A percentile compares a stretch with the other conserved stretches of the same genome.
phyloP scores from a whole-genome alignment of 2,329 filamentous ascomycete genomes.

The Penicillium nordicum region DNA sequence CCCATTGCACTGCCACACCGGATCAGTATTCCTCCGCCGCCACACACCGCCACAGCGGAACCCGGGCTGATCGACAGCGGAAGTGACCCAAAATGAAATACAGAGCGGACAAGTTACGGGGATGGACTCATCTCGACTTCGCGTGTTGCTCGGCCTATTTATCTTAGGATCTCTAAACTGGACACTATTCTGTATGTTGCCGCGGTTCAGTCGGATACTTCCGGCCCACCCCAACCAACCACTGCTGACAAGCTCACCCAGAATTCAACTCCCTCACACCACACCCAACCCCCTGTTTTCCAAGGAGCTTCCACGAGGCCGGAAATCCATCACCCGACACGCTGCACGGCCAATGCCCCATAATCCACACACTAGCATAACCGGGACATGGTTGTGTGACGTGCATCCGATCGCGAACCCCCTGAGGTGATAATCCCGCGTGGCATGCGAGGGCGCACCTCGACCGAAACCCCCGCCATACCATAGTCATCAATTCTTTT shows the following conservation, averaged over 20 bases:
- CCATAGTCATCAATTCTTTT: background rate
- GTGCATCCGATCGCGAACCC: conserved; percentile 22
- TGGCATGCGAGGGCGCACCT: conserved; percentile 24
- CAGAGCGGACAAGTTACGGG: conserved; percentile 10
- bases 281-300: conserved; percentile 20
- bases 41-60: conserved; percentile 22
- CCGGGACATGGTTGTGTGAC: conserved; percentile 34
- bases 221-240: background rate
- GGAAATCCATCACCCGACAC: background rate
- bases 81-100: conserved; percentile 27
- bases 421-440: conserved; percentile 24
- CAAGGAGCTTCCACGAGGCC: conserved; percentile 6
- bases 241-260: conserved; percentile 16
- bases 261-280: conserved; percentile 4
- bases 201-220: background rate
- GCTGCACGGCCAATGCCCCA: conserved; percentile 24
- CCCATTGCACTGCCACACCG: conserved; percentile 25
- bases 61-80: conserved; percentile 29
- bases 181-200: background rate
- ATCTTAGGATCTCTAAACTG: background rate
- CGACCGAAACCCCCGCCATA: conserved; percentile 14
- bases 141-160: conserved; percentile 1
- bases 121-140: conserved; percentile 14
- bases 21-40: conserved; percentile 30
- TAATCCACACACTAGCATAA: conserved; percentile 11